Percentiles rank a stretch among this genome's conserved stretches.
phyloP scores from a whole-genome alignment of 768 basidiomycete species.

The Xerocomus brunneocitrinus region DNA sequence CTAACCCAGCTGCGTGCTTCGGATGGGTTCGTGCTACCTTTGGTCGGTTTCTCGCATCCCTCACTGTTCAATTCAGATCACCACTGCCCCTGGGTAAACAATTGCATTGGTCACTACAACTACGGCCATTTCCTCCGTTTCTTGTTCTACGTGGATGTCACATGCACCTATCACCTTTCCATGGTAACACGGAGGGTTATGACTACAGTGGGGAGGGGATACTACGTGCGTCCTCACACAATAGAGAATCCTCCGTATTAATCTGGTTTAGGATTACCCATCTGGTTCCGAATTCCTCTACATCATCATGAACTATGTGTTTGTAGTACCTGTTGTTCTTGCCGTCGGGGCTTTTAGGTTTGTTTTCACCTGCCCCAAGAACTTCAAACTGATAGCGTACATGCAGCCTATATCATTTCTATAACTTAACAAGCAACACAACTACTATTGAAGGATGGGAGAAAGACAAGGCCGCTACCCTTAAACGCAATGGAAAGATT shows the following conservation, averaged over 20 bases:
- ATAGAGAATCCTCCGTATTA: not conserved
- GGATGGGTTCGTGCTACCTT: conserved; percentile 64
- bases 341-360: conserved; percentile 90
- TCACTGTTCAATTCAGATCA: conserved; percentile 51
- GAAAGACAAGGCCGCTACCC: conserved; percentile 87
- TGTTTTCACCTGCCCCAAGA: not conserved
- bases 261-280: conserved; percentile 55
- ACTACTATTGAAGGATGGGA: conserved; percentile 99
- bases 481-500: conserved; percentile 83
- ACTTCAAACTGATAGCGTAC: conserved; percentile 11
- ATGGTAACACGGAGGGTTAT: conserved; percentile 74
- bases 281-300: conserved; percentile 68
- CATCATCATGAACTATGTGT: conserved; percentile 82
- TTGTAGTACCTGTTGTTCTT: conserved; percentile 81
- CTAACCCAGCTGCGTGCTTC: conserved; percentile 64
- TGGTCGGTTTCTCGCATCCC: not conserved
- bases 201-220: conserved; percentile 37
- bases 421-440: conserved; percentile 68
- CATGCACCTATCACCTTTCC: conserved; percentile 80
- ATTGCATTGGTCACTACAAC: conserved; percentile 91
- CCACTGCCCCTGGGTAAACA: conserved; percentile 91
- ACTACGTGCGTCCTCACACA: conserved; percentile 45
- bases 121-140: conserved; percentile 88
- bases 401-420: conserved; percentile 80
- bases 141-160: conserved; percentile 86